Base-by-base conservation (phyloP, 768 basidiomycete genomes). In the Suillus ampliporus region DNA sequence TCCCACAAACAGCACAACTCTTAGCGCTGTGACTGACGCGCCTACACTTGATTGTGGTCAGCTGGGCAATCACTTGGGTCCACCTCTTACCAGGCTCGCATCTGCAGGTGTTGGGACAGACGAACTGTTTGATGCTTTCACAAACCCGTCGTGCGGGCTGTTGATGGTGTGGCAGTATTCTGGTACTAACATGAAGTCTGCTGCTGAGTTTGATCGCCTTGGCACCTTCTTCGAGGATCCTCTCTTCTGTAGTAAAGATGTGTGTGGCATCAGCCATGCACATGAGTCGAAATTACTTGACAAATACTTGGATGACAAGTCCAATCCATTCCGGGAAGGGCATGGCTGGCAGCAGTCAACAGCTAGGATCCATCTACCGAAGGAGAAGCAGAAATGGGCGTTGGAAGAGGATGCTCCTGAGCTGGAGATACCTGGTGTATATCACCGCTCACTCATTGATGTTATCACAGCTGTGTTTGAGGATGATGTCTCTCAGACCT, bases 151-250 rank as follows among this genome's bases (percentile, higher is more conserved):
- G 1, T 57, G 61, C 2, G 73, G 68, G 53, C 67, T 68, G 0
- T 53, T 72, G 1, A 73, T 71, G 71, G 47, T 61, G 26, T 73
- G 74, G 73, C 51, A 65, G 35, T 61, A 69, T 47, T 64, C 60
- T 28, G 65, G 72, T 1, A 65, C 67, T 13, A 64, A 43, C n/a
- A 40, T 28, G 23, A 67, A 61, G 43, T 64, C 63, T 19, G 44
- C 53, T 5, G 48, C n/a, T 13, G 47, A 60, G 28, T 46, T 68
- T 4, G 40, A 68, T 41, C 15, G 37, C n/a, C 63, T 68, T 9
- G 54, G 62, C 15, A 47, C 5, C 71, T 73, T 13, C 43, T 31
- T 76, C 21, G 41, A 60, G 0, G 62, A 65, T 28, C 37, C 52
- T 14, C 71, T 73, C 41, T 76, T 78, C 61, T 54, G 67, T 10